phyloP scores from a whole-genome alignment of 2,329 filamentous ascomycete genomes.

The Arthrobotrys megalospora region DNA sequence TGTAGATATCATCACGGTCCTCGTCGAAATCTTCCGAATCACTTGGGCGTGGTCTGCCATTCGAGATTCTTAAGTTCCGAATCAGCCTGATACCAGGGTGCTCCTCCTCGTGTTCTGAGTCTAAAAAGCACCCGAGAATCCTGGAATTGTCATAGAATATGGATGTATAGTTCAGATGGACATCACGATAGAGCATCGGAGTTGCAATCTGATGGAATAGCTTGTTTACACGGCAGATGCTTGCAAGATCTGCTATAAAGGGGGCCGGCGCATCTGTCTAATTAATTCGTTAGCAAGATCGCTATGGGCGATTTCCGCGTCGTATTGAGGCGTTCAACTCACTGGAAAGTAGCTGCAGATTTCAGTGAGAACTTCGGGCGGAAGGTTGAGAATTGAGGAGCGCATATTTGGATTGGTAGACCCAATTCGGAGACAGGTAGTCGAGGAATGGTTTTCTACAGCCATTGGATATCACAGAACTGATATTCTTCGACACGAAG shows the following conservation, averaged over 20 bases:
- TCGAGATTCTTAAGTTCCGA: conserved; percentile 6
- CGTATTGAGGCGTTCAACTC: not conserved
- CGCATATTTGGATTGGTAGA: conserved; percentile 3
- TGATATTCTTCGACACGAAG: not conserved
- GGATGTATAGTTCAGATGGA: not conserved
- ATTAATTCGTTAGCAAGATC: not conserved
- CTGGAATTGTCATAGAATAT: not conserved
- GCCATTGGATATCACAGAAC: not conserved
- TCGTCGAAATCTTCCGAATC: not conserved
- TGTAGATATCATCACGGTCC: not conserved
- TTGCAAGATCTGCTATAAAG: not conserved
- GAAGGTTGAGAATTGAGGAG: conserved; percentile 2
- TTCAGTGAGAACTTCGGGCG: conserved; percentile 1
- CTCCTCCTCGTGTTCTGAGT: not conserved
- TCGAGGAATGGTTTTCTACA: too few species aligned
- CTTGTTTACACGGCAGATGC: conserved; percentile 17
- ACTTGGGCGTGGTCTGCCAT: not conserved
- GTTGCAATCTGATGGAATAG: conserved; percentile 20
- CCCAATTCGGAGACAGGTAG: not conserved
- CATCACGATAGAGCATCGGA: not conserved
- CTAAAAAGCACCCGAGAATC: not conserved
- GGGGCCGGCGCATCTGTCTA: conserved; percentile 5
- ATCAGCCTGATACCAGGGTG: conserved; percentile 12
- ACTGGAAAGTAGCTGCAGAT: conserved; percentile 12
- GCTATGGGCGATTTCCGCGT: not conserved